Evolutionary conservation across 2,329 filamentous ascomycete genomes (phyloP), one percentile per base, ranked within the genome.

Genomic region (Curvularia sp.): DNA sequence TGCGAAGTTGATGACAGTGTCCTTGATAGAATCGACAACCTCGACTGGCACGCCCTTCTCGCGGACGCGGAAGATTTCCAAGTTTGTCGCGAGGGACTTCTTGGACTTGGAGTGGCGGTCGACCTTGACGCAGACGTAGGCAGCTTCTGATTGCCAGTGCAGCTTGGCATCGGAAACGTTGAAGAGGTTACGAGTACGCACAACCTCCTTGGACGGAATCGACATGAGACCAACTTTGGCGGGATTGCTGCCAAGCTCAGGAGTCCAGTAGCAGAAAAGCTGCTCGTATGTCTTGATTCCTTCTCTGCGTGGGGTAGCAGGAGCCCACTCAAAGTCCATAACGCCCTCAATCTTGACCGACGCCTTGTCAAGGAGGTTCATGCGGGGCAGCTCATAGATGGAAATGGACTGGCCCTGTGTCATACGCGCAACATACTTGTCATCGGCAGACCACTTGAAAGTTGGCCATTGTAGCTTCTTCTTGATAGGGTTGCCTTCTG

Each of bases 31-130:
- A 79, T 99, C 95, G 51, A 99, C 93, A 56, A 98, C 95, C 79
- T 99, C 95, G 54, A 99, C 94, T 0, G 95, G 95, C 2, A 99
- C 95, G 68, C 95, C 94, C 86, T 99, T 99, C 80, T 99, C 95
- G 77, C 88, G 89, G 69, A 99, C 87, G 61, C 95, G 92, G 89
- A 99, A 99, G 75, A 99, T 98, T 79, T 99, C 95, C 35, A 99
- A 87, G 68, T 96, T 98, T 31, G 95, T 99, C 61, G 93, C 94
- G 72, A 96, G 87, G 2, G 93, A 97, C 82, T 98, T 99, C 85
- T 98, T 98, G 57, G 93, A 97, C 82, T 99, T 99, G 78, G 93
- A 97, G 84, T 99, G 95, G 66, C 95, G 87, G 79, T 99, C 95
- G 57, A 99, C 95, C 86, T 99, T 99, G 78, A 98, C 94, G 76